Evolutionary conservation across 768 basidiomycete genomes (phyloP).

Genomic region (Trametes maxima): DNA sequence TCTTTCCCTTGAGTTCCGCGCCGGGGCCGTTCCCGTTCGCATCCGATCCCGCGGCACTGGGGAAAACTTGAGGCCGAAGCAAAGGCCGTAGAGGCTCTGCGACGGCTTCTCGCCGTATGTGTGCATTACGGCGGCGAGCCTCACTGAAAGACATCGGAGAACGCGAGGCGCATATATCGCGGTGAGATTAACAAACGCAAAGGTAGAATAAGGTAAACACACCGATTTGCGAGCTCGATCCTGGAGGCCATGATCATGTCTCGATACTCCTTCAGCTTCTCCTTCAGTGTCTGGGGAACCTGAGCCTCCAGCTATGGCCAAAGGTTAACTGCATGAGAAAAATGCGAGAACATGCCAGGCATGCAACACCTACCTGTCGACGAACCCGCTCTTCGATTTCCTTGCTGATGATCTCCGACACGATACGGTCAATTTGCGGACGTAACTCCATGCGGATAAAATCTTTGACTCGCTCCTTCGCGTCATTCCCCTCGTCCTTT

Average conservation of each 20-base stretch:
- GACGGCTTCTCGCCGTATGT: constrained; percentile 38
- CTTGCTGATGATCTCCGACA: too few relatives aligned
- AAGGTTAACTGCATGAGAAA: background rate
- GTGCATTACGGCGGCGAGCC: constrained; percentile 46
- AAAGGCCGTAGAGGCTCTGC: constrained; percentile 51
- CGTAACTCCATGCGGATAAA: too few relatives aligned
- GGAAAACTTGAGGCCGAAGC: constrained; percentile 46
- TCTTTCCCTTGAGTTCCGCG: background rate
- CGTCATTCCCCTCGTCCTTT: too few relatives aligned
- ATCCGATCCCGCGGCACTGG: background rate
- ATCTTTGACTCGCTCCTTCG: too few relatives aligned
- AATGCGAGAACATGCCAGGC: background rate
- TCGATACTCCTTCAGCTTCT: constrained; percentile 44
- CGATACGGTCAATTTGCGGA: too few relatives aligned
- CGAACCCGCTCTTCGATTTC: background rate
- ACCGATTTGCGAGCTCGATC: constrained; percentile 51
- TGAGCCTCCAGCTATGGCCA: constrained; percentile 44
- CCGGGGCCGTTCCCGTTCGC: background rate
- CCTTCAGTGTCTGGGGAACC: constrained; percentile 46
- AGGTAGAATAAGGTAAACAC: constrained; percentile 22
- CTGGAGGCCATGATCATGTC: constrained; percentile 47
- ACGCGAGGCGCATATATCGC: background rate
- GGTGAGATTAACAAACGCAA: background rate
- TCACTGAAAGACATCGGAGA: constrained; percentile 36
- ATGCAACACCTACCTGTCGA: background rate